These are phyloP conservation scores for Fagopyrum esculentum DNA, from an alignment of 148 eudicot species.

Conservation along the genomic window DNA sequence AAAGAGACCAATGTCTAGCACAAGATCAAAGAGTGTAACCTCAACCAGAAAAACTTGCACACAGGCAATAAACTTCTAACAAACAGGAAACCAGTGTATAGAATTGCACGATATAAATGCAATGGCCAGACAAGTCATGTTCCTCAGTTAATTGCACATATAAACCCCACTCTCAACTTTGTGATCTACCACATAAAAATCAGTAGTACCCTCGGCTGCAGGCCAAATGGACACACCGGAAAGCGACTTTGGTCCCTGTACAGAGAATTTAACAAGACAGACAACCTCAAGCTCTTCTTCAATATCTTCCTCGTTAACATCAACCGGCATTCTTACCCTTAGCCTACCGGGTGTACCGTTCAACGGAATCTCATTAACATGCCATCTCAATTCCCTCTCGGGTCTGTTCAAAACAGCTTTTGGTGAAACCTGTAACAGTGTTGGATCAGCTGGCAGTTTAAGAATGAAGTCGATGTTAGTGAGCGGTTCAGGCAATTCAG, in stretches of 20 bases:
- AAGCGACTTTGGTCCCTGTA: slow-evolving; percentile 49
- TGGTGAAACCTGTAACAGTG: slow-evolving; percentile 71
- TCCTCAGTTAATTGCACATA: slow-evolving; percentile 50
- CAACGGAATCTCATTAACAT: slow-evolving; percentile 69
- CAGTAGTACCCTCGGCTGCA: slow-evolving; percentile 76
- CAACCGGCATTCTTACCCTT: slow-evolving; percentile 84
- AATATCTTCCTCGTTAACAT: slow-evolving; percentile 59
- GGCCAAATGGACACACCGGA: slow-evolving; percentile 79
- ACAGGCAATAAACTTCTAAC: slow-evolving; percentile 19
- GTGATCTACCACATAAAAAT: slow-evolving; percentile 66
- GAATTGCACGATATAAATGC: slow-evolving; percentile 15
- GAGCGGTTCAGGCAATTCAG: slow-evolving; percentile 66
- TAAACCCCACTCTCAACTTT: slow-evolving; percentile 72
- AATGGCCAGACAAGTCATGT: slow-evolving; percentile 14
- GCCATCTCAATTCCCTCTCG: slow-evolving; percentile 91
- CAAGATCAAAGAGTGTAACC: not conserved
- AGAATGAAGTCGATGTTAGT: slow-evolving; percentile 64
- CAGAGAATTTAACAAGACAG: slow-evolving; percentile 63
- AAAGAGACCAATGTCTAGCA: not conserved
- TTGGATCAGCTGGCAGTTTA: slow-evolving; percentile 86
- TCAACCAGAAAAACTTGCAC: not conserved
- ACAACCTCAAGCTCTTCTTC: slow-evolving; percentile 76
- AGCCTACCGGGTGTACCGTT: slow-evolving; percentile 76
- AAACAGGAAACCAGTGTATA: slow-evolving; percentile 8
- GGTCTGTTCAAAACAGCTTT: slow-evolving; percentile 83